Percentiles rank a stretch among this genome's conserved stretches.
Conservation (phyloP, 2,329 filamentous ascomycete genomes). For the Chaetomium sp. region DNA sequence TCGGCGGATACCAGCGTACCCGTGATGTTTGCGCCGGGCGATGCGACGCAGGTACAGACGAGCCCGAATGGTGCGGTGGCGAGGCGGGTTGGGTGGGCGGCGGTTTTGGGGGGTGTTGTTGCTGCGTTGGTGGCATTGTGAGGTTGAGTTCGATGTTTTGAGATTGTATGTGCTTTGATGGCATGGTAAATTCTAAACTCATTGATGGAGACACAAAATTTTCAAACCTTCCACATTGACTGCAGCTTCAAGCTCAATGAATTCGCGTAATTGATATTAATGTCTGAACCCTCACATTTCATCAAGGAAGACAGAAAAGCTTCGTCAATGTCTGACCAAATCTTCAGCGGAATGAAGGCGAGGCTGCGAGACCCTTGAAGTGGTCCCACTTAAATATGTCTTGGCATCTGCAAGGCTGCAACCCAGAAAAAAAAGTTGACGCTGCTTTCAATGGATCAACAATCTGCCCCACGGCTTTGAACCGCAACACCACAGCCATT, state of each 20-base stretch:
- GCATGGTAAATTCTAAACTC: too few relatives aligned
- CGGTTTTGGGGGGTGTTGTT: slow-evolving; percentile 27
- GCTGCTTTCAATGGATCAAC: not conserved
- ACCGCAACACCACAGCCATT: not conserved
- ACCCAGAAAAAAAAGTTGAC: slow-evolving; percentile 16
- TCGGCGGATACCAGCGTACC: slow-evolving; percentile 38
- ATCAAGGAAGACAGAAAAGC: too few relatives aligned
- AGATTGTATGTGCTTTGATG: too few relatives aligned
- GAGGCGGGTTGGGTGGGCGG: slow-evolving; percentile 29
- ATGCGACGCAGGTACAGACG: slow-evolving; percentile 40
- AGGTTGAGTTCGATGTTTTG: not conserved
- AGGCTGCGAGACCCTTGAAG: not conserved
- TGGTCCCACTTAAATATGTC: slow-evolving; percentile 7
- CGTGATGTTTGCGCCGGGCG: slow-evolving; percentile 46
- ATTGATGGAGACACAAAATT: too few relatives aligned
- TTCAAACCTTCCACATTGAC: too few relatives aligned
- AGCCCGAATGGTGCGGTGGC: slow-evolving; percentile 24
- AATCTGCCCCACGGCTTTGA: slow-evolving; percentile 8
- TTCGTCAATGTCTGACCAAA: not conserved
- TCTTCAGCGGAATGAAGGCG: not conserved
- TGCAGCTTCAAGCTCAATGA: too few relatives aligned
- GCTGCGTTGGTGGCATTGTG: slow-evolving; percentile 30
- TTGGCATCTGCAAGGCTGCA: slow-evolving; percentile 19
- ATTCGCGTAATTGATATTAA: too few relatives aligned
- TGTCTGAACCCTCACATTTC: too few relatives aligned